These are phyloP conservation scores for Phialemonium atrogriseum DNA, from an alignment of 2,329 filamentous ascomycete genomes.

Conservation along the genomic window DNA sequence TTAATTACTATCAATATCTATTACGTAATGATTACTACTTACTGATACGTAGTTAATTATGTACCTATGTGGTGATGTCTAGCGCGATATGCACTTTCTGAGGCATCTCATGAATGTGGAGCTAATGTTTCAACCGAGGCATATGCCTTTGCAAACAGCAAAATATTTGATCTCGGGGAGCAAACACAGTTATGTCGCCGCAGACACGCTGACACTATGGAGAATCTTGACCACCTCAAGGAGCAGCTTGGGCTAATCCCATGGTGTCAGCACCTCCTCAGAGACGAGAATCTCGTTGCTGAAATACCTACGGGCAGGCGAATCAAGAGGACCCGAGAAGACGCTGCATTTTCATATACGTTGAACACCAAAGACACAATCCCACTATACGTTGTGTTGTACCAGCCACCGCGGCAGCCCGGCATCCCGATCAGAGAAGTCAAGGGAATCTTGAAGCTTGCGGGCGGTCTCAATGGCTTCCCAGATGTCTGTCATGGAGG, in stretches of 20 bases:
- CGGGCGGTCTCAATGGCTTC: constrained; percentile 44
- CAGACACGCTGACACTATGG: too few relatives aligned
- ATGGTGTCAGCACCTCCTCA: constrained; percentile 1
- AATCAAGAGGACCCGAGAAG: constrained; percentile 30
- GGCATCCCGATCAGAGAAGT: constrained; percentile 18
- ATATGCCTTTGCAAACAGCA: too few relatives aligned
- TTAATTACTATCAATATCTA: too few relatives aligned
- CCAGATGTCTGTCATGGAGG: constrained; percentile 47
- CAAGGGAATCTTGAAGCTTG: constrained; percentile 31
- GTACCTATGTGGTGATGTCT: too few relatives aligned
- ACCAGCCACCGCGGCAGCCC: constrained; percentile 21
- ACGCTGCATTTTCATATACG: constrained; percentile 44
- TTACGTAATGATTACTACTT: too few relatives aligned
- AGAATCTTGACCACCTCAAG: neutral
- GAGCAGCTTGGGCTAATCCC: too few relatives aligned
- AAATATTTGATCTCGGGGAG: too few relatives aligned
- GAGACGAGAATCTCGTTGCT: neutral
- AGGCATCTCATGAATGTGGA: too few relatives aligned
- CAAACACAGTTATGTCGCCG: too few relatives aligned
- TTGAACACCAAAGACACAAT: constrained; percentile 43
- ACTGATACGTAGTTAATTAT: too few relatives aligned
- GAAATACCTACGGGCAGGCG: neutral
- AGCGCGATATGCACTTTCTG: too few relatives aligned
- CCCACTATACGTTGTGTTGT: constrained; percentile 32
- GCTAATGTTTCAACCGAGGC: too few relatives aligned